These are phyloP conservation scores for Neurospora sp. DNA, from an alignment of 495 filamentous ascomycete species.

Conservation along the genomic window DNA sequence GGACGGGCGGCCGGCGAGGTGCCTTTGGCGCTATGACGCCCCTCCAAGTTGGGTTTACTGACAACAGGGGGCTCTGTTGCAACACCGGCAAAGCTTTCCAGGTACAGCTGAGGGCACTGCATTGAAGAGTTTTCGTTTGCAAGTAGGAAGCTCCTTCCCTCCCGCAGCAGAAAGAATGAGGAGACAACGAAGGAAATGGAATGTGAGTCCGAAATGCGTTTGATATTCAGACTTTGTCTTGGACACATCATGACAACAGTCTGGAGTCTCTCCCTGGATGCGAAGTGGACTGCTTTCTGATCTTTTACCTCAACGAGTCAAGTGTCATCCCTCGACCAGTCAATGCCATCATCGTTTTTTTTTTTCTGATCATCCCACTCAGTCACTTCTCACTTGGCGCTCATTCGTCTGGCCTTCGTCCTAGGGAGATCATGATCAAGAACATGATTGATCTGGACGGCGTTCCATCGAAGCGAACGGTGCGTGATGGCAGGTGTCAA, in stretches of 20 bases:
- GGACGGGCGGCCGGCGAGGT: background rate
- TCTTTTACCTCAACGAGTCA: background rate
- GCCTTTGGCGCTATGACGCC: background rate
- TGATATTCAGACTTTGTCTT: background rate
- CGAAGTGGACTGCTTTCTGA: background rate
- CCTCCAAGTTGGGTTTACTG: background rate
- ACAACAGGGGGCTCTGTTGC: background rate
- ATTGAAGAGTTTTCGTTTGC: background rate
- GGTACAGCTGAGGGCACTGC: background rate
- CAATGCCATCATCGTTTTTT: background rate
- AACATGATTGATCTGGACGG: constrained; percentile 3
- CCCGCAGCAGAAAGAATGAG: background rate
- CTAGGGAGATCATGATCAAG: background rate
- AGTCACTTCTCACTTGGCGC: background rate
- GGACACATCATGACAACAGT: background rate
- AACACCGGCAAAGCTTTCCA: background rate
- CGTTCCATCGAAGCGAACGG: background rate
- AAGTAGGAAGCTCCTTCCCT: background rate
- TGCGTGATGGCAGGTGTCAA: constrained; percentile 5
- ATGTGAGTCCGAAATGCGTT: background rate
- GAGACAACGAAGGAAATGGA: background rate
- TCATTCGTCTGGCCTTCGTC: background rate
- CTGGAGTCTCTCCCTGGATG: background rate
- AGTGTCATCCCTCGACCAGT: background rate
- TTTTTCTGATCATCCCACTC: background rate